Evolutionary conservation across 495 filamentous ascomycete species (phyloP).

Genomic region (Daldinia caldariorum): DNA sequence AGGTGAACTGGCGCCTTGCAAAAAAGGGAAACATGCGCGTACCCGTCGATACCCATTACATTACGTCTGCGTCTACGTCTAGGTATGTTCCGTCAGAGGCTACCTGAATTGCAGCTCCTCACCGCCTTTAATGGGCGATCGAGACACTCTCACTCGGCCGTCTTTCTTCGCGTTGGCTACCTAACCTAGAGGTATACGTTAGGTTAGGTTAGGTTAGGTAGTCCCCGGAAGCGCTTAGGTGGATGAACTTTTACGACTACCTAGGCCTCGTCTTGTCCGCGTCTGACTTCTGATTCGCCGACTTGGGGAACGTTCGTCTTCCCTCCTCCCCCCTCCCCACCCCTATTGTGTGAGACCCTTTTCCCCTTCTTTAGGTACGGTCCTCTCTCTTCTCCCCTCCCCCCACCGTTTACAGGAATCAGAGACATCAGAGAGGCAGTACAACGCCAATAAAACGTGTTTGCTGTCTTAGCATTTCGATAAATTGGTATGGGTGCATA

Average conservation of each 20-base stretch:
- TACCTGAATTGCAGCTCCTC: neutral
- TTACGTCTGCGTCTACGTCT: neutral
- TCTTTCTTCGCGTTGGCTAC: neutral
- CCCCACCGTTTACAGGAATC: conserved; percentile 2
- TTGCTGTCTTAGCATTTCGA: neutral
- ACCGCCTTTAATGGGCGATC: neutral
- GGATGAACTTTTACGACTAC: neutral
- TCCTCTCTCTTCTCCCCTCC: neutral
- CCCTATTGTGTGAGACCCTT: neutral
- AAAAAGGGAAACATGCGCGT: neutral
- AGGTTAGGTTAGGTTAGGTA: no score
- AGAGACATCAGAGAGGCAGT: neutral
- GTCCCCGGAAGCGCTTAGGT: no score
- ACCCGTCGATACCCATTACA: neutral
- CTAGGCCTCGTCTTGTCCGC: neutral
- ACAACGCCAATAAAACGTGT: neutral
- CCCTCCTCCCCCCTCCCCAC: neutral
- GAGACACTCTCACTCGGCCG: neutral
- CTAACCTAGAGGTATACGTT: no score
- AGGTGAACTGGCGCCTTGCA: conserved; percentile 5
- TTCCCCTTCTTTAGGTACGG: neutral
- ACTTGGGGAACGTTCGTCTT: neutral
- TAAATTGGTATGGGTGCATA: neutral
- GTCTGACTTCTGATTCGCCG: neutral
- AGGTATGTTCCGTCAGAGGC: conserved; percentile 1